A percentile compares a stretch with the other conserved stretches of the same genome.
These are phyloP conservation scores for Pichia sp. DNA, from an alignment of 1,139 yeast species.

Conservation along the genomic window DNA sequence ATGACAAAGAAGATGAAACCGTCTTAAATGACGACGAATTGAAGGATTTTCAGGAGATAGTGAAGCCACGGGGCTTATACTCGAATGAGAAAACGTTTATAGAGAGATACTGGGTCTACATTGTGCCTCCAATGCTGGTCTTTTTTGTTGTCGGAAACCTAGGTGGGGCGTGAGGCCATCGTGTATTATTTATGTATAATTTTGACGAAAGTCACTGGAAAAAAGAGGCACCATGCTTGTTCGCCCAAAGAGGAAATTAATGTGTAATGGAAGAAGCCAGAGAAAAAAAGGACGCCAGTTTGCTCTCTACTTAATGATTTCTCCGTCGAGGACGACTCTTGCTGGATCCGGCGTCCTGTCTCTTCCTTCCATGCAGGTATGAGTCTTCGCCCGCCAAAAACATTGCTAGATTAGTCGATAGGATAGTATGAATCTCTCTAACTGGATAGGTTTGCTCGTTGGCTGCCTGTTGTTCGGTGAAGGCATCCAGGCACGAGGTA, in stretches of 20 bases:
- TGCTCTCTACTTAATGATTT: background rate
- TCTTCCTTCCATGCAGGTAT: background rate
- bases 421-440: background rate
- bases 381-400: background rate
- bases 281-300: background rate
- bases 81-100: constrained; percentile 41
- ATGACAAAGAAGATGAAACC: background rate
- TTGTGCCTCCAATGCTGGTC: constrained; percentile 38
- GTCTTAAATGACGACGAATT: background rate
- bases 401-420: background rate
- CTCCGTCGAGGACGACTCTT: background rate
- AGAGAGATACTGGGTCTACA: constrained; percentile 53
- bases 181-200: background rate
- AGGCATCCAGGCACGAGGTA: constrained; percentile 21
- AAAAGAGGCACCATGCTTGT: background rate
- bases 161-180: background rate
- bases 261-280: background rate
- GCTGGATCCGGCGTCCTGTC: background rate
- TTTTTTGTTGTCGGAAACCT: constrained; percentile 24
- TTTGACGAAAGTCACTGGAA: background rate
- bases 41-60: constrained; percentile 16
- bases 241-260: constrained; percentile 7
- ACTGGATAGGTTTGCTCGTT: background rate
- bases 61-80: constrained; percentile 10
- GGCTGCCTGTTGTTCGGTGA: background rate